Conservation (phyloP, 768 basidiomycete species). For the Brasilioporus rufonigricans region DNA sequence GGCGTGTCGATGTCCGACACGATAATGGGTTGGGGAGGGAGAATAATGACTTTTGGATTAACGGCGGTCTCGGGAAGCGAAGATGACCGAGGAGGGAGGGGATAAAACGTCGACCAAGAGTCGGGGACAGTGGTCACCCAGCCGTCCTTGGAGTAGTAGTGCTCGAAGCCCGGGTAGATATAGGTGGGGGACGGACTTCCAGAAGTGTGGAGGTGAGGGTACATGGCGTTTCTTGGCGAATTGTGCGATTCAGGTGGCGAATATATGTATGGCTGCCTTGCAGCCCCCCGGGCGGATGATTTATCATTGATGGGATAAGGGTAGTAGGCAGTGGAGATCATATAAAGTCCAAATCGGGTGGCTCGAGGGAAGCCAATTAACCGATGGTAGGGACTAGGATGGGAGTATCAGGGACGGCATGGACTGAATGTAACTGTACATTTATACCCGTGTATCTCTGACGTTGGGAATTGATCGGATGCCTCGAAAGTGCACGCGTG, state of each 20-base stretch:
- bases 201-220: conserved; percentile 21
- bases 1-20: conserved; percentile 31
- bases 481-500: conserved; percentile 31
- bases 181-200: conserved; percentile 21
- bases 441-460: conserved; percentile 32
- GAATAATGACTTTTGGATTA: conserved; percentile 30
- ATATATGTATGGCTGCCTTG: conserved; percentile 32
- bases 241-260: conserved; percentile 24
- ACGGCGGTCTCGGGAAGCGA: conserved; percentile 16
- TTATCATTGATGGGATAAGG: conserved; percentile 26
- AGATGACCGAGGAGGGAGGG: conserved; percentile 13
- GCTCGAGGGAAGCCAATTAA: conserved; percentile 15
- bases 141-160: conserved; percentile 22
- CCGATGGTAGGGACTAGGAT: conserved; percentile 19
- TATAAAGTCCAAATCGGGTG: conserved; percentile 27
- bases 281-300: conserved; percentile 20
- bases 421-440: conserved; percentile 21
- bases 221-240: conserved; percentile 26
- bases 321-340: conserved; percentile 32
- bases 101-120: conserved; percentile 23
- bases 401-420: conserved; percentile 29
- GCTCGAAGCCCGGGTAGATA: conserved; percentile 24
- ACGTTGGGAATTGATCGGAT: conserved; percentile 32
- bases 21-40: conserved; percentile 20
- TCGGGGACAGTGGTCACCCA: conserved; percentile 11